Evolutionary conservation across 768 basidiomycete species (phyloP).

Genomic region (Termitomyces sp.): DNA sequence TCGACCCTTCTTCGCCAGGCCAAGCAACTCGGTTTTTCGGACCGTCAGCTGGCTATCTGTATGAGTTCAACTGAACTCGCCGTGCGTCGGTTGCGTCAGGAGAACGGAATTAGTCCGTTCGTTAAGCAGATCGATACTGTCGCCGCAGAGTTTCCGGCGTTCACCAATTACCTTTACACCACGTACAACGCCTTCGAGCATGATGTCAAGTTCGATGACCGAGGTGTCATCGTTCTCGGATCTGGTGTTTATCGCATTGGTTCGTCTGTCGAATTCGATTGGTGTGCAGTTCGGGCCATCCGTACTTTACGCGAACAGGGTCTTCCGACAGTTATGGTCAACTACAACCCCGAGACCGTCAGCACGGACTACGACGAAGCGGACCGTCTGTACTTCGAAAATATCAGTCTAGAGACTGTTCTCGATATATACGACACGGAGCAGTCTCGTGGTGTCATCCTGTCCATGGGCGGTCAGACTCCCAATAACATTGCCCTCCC

Average conservation of each 20-base stretch:
- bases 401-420: conserved; percentile 94
- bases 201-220: conserved; percentile 83
- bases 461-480: conserved; percentile 98
- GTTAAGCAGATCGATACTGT: conserved; percentile 99
- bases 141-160: conserved; percentile 97
- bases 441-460: conserved; percentile 82
- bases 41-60: conserved; percentile 79
- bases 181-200: conserved; percentile 97
- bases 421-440: conserved; percentile 96
- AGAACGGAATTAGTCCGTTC: conserved; percentile 77
- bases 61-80: conserved; percentile 91
- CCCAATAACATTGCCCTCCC: conserved; percentile 98
- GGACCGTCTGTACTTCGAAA: conserved; percentile 97
- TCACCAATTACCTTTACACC: conserved; percentile 98
- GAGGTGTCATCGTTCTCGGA: conserved; percentile 95
- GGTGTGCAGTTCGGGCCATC: conserved; percentile 98
- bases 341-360: conserved; percentile 99
- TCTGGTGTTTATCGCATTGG: conserved; percentile 99
- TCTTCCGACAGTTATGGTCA: conserved; percentile 96
- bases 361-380: conserved; percentile 99
- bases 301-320: conserved; percentile 94
- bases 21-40: conserved; percentile 96
- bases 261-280: conserved; percentile 99
- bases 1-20: conserved; percentile 64
- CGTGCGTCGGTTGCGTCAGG: conserved; percentile 84